phyloP scores from a whole-genome alignment of 345 rosid genomes.

The Pugionium cornutum region DNA sequence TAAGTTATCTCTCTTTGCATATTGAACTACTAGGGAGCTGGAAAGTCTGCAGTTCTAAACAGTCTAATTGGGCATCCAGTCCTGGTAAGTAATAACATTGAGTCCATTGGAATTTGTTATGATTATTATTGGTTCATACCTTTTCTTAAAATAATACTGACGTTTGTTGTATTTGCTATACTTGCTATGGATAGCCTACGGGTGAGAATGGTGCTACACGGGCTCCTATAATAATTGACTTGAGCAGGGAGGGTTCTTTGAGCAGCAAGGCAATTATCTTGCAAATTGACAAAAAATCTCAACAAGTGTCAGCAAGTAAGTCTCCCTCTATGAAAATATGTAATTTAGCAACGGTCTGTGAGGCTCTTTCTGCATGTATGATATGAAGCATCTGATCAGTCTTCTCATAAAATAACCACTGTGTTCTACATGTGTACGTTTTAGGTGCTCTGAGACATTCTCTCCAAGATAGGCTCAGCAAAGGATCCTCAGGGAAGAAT shows the following conservation, averaged over 20 bases:
- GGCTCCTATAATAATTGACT: slow-evolving; percentile 82
- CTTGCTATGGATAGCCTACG: slow-evolving; percentile 62
- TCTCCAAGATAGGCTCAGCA: slow-evolving; percentile 89
- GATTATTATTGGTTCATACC: slow-evolving; percentile 8
- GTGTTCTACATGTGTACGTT: slow-evolving; percentile 22
- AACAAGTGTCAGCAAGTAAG: slow-evolving; percentile 93
- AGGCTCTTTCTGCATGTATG: slow-evolving; percentile 7
- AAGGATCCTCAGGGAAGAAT: slow-evolving; percentile 70
- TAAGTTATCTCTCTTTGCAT: slow-evolving; percentile 19
- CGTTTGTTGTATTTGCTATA: slow-evolving; percentile 14
- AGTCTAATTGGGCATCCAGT: slow-evolving; percentile 92
- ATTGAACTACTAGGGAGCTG: slow-evolving; percentile 72
- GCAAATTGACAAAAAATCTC: slow-evolving; percentile 86
- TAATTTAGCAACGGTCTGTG: slow-evolving; percentile 12
- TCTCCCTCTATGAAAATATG: slow-evolving; percentile 11
- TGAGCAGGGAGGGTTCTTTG: slow-evolving; percentile 65
- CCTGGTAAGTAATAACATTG: slow-evolving; percentile 57
- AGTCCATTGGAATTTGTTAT: not conserved
- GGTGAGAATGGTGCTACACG: slow-evolving; percentile 99
- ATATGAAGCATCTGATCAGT: not conserved
- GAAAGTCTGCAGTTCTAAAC: slow-evolving; percentile 92
- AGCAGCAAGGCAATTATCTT: slow-evolving; percentile 81
- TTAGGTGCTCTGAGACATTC: slow-evolving; percentile 92
- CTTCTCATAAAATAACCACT: too few relatives aligned
- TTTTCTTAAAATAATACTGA: slow-evolving; percentile 2